These are phyloP conservation scores for Didymellaceae sp. DNA, from an alignment of 2,329 filamentous ascomycete genomes.

Conservation along the genomic window DNA sequence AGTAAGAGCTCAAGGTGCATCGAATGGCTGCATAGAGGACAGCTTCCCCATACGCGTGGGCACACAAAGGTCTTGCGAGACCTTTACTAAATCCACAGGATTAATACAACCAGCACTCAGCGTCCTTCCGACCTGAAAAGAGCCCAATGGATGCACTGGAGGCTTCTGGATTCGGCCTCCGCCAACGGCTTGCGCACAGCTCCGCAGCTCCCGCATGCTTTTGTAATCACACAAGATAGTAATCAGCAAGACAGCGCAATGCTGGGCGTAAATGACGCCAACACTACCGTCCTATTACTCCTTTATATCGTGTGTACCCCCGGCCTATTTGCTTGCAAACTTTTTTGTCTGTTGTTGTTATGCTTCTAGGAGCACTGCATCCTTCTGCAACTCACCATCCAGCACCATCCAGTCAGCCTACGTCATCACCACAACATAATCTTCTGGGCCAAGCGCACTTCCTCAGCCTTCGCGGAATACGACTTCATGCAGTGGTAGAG, in stretches of 20 bases:
- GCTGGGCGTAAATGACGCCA: conserved; percentile 1
- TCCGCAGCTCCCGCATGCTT: background rate
- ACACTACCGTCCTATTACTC: background rate
- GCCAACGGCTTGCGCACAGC: background rate
- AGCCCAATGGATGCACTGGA: no score
- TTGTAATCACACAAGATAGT: conserved; percentile 1
- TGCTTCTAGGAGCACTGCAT: background rate
- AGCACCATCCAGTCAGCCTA: no score
- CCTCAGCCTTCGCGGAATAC: no score
- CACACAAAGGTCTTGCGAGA: no score
- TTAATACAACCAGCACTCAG: no score
- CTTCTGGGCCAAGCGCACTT: no score
- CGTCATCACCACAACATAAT: no score
- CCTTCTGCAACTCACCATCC: background rate
- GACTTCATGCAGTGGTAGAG: background rate
- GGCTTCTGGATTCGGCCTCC: no score
- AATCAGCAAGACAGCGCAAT: background rate
- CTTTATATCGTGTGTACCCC: background rate
- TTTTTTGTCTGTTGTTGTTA: background rate
- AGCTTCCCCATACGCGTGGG: background rate
- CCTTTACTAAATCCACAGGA: no score
- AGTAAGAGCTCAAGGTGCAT: background rate
- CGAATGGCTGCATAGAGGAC: background rate
- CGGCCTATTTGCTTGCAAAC: background rate
- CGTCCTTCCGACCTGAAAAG: no score